These are phyloP conservation scores for Lolium rigidum DNA, from an alignment of 176 grass and related monocot genomes.

Conservation along the genomic window DNA sequence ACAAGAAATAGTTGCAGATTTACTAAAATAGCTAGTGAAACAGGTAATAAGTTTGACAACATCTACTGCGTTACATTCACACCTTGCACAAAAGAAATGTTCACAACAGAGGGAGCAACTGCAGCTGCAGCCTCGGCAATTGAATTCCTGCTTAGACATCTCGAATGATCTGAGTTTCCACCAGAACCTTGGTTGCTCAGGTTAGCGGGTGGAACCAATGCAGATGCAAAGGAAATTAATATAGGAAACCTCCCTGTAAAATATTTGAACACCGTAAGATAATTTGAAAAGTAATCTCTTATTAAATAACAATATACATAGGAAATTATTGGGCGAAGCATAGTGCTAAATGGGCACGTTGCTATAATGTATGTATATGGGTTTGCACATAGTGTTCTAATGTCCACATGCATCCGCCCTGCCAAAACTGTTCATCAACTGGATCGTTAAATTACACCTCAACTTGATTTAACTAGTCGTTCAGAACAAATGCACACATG, in stretches of 20 bases:
- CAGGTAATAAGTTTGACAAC: background rate
- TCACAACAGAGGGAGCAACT: conserved; percentile 79
- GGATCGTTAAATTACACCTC: background rate
- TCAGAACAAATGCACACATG: background rate
- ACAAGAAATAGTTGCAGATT: conserved; percentile 39
- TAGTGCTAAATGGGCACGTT: background rate
- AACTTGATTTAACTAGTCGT: background rate
- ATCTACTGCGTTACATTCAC: background rate
- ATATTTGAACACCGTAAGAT: conserved; percentile 36
- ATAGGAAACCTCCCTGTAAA: conserved; percentile 35
- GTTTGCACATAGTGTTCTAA: background rate
- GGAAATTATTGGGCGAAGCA: background rate
- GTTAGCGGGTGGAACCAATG: conserved; percentile 46
- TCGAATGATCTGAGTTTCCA: conserved; percentile 57
- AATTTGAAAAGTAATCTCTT: background rate
- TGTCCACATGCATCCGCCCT: background rate
- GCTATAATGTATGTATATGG: background rate
- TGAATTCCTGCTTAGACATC: conserved; percentile 64
- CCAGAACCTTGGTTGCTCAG: conserved; percentile 38
- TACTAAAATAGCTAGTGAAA: background rate
- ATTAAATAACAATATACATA: background rate
- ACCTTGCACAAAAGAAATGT: conserved; percentile 69
- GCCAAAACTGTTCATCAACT: background rate
- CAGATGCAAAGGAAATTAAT: conserved; percentile 39
- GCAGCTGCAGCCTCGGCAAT: conserved; percentile 76